Evolutionary conservation across 768 basidiomycete genomes (phyloP).

Genomic region (Trametes elegans): DNA sequence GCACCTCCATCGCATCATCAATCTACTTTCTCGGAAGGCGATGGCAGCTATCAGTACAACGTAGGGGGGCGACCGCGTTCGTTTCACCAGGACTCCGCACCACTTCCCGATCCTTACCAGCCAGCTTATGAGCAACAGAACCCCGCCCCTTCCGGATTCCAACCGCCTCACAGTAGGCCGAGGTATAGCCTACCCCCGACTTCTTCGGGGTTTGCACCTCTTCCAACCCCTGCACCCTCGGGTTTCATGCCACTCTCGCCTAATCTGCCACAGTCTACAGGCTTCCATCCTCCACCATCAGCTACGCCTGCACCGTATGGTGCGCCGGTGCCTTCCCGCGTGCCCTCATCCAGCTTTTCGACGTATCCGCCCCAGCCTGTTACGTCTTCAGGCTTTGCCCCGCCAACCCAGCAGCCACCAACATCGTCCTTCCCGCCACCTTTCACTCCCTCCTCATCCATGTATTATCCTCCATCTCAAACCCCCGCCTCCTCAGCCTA

Average conservation of each 20-base stretch:
- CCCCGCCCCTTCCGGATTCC: constrained; percentile 34
- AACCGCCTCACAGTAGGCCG: constrained; percentile 40
- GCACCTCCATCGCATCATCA: constrained; percentile 35
- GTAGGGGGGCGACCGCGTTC: constrained; percentile 29
- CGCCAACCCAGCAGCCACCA: constrained; percentile 8
- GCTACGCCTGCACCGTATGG: constrained; percentile 27
- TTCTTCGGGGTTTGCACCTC: constrained; percentile 68
- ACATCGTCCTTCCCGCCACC: constrained; percentile 7
- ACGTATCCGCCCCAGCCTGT: constrained; percentile 9
- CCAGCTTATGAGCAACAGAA: constrained; percentile 45
- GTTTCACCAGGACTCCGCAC: constrained; percentile 33
- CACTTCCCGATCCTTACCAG: constrained; percentile 42
- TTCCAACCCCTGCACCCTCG: constrained; percentile 39
- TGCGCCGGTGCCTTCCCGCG: constrained; percentile 21
- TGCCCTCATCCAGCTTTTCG: constrained; percentile 26
- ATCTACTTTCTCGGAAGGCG: constrained; percentile 32
- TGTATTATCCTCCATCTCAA: constrained; percentile 12
- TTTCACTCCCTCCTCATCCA: constrained; percentile 6
- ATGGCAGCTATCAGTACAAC: constrained; percentile 38
- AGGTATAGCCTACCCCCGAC: constrained; percentile 65
- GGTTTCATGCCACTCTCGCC: constrained; percentile 29
- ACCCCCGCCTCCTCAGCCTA: neutral
- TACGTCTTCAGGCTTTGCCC: constrained; percentile 12
- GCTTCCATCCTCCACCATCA: constrained; percentile 23
- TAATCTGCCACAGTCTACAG: constrained; percentile 23